Conservation (phyloP, 331 rosid genomes). For the Dryas integrifolia region DNA sequence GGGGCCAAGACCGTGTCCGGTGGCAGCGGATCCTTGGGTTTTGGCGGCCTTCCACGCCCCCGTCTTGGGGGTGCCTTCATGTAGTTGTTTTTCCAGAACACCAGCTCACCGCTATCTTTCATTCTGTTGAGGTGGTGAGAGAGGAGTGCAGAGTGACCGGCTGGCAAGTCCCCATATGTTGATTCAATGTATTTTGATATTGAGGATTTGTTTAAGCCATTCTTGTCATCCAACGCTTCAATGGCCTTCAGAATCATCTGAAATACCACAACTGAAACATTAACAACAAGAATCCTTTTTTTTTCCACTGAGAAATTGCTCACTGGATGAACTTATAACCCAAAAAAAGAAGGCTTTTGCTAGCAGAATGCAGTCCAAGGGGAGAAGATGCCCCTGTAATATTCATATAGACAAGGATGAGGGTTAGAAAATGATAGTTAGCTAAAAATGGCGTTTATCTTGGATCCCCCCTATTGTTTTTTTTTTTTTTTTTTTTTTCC, state of each 20-base stretch:
- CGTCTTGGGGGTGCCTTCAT: slow-evolving; percentile 70
- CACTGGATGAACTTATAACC: neutral
- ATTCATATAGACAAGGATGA: too few relatives aligned
- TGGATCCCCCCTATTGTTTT: too few relatives aligned
- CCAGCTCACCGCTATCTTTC: slow-evolving; percentile 59
- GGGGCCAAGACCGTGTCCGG: slow-evolving; percentile 19
- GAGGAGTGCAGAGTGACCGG: slow-evolving; percentile 50
- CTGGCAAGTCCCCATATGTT: slow-evolving; percentile 63
- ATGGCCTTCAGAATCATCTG: slow-evolving; percentile 73
- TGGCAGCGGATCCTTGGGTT: slow-evolving; percentile 43
- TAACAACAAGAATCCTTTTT: neutral
- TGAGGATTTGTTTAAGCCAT: slow-evolving; percentile 68
- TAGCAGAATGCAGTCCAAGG: too few relatives aligned
- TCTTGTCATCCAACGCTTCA: slow-evolving; percentile 47
- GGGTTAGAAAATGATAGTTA: too few relatives aligned
- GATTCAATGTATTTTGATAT: slow-evolving; percentile 67
- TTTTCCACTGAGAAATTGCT: neutral
- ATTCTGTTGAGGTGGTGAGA: slow-evolving; percentile 55
- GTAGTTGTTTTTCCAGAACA: slow-evolving; percentile 68
- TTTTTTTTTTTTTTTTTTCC: too few relatives aligned
- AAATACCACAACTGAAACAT: slow-evolving; percentile 12
- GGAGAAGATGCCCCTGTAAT: too few relatives aligned
- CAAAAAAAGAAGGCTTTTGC: neutral
- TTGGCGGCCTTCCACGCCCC: slow-evolving; percentile 88
- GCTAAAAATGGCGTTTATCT: too few relatives aligned